phyloP scores from a whole-genome alignment of 2,329 filamentous ascomycete genomes.

The Juglanconis sp. region DNA sequence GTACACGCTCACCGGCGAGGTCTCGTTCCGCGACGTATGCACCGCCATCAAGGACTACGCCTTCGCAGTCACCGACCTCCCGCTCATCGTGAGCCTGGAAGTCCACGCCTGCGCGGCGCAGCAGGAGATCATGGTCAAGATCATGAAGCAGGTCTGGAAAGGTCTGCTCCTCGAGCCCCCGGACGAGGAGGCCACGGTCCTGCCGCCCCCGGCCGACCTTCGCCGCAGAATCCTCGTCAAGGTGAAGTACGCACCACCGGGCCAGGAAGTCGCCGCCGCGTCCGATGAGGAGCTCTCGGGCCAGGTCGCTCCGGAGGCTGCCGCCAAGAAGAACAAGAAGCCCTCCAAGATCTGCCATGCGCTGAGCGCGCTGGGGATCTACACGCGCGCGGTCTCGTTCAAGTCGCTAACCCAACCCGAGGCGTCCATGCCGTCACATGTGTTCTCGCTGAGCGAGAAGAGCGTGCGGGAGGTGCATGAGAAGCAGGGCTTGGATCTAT shows the following conservation, averaged over 20 bases:
- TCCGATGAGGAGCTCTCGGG: conserved; percentile 26
- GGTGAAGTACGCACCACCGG: conserved; percentile 64
- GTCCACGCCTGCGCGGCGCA: conserved; percentile 80
- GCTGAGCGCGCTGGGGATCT: conserved; percentile 74
- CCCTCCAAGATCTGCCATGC: conserved; percentile 65
- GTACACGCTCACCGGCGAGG: conserved; percentile 85
- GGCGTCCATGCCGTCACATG: conserved; percentile 61
- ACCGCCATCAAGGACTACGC: conserved; percentile 73
- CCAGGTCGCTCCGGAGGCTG: conserved; percentile 41
- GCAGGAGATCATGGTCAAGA: conserved; percentile 86
- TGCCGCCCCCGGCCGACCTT: conserved; percentile 69
- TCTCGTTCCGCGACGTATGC: conserved; percentile 84
- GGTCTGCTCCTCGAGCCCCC: conserved; percentile 62
- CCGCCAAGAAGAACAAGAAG: conserved; percentile 41
- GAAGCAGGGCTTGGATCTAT: conserved; percentile 52
- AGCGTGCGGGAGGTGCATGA: conserved; percentile 60
- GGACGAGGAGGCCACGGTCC: conserved; percentile 41
- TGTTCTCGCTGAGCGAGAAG: conserved; percentile 66
- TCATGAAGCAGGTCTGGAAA: conserved; percentile 84
- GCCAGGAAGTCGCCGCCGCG: conserved; percentile 26
- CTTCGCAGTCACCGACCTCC: conserved; percentile 72
- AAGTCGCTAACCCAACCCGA: conserved; percentile 72
- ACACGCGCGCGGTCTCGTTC: conserved; percentile 81
- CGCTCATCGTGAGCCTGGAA: conserved; percentile 91
- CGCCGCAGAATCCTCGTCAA: conserved; percentile 79